Percentiles rank a stretch among this genome's conserved stretches.
These are phyloP conservation scores for Backusella tarrabulga DNA, from an alignment of 192 early-diverging fungal species.

Conservation along the genomic window DNA sequence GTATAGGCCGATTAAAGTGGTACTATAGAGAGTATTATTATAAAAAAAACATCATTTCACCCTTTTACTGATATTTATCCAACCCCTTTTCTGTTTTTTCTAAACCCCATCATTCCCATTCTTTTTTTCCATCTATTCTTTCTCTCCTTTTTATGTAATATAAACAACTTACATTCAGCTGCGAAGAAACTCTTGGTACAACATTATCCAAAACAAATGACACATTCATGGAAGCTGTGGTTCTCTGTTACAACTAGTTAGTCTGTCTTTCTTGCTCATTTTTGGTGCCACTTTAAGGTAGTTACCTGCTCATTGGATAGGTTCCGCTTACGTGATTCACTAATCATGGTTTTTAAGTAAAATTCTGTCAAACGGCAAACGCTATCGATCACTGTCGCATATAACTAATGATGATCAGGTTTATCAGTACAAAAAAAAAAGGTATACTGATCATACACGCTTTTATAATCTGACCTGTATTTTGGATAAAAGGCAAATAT, in stretches of 20 bases:
- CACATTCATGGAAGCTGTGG: slow-evolving; percentile 44
- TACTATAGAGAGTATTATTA: slow-evolving; percentile 32
- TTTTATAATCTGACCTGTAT: slow-evolving; percentile 50
- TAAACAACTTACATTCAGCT: slow-evolving; percentile 48
- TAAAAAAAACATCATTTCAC: not conserved
- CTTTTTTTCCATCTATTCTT: slow-evolving; percentile 4
- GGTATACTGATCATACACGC: not conserved
- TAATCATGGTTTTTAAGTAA: slow-evolving; percentile 60
- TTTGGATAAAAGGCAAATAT: slow-evolving; percentile 67
- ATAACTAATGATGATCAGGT: slow-evolving; percentile 47
- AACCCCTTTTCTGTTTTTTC: not conserved
- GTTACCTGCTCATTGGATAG: slow-evolving; percentile 49
- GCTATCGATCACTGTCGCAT: slow-evolving; percentile 65
- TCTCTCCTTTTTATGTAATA: not conserved
- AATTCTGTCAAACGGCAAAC: slow-evolving; percentile 62
- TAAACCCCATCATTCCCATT: not conserved
- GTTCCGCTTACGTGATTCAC: slow-evolving; percentile 39
- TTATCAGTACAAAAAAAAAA: not conserved
- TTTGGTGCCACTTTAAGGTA: not conserved
- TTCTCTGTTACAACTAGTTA: slow-evolving; percentile 24
- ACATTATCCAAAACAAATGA: slow-evolving; percentile 58
- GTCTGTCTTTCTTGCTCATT: not conserved
- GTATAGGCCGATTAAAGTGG: slow-evolving; percentile 78
- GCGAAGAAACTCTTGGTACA: slow-evolving; percentile 53
- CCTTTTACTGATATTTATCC: not conserved